phyloP scores from a whole-genome alignment of 306 rosid species.

The Prunus padus region DNA sequence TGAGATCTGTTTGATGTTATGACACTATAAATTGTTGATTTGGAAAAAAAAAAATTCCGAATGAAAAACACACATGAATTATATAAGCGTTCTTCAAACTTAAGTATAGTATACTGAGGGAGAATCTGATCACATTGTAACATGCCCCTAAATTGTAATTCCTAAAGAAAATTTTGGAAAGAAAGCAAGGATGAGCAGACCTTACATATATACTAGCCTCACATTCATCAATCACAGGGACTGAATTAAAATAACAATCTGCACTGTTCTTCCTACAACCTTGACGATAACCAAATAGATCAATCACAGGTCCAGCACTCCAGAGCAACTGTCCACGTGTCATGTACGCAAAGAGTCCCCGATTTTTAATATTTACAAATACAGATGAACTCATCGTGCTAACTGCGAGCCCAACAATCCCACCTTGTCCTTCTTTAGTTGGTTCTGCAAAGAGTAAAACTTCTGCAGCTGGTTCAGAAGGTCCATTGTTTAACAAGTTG shows the following conservation, averaged over 20 bases:
- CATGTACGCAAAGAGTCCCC: slow-evolving; percentile 64
- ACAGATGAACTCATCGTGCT: slow-evolving; percentile 53
- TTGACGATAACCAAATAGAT: slow-evolving; percentile 58
- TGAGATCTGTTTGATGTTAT: slow-evolving; percentile 47
- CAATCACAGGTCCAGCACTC: slow-evolving; percentile 74
- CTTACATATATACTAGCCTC: slow-evolving; percentile 81
- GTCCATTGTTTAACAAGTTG: slow-evolving; percentile 36
- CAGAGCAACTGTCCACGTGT: slow-evolving; percentile 48
- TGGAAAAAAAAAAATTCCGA: not conserved
- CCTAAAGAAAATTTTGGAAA: not conserved
- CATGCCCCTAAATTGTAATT: not conserved
- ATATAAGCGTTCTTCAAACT: not conserved
- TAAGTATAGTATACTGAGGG: not conserved
- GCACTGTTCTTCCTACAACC: slow-evolving; percentile 62
- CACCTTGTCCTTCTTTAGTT: slow-evolving; percentile 39
- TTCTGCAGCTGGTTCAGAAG: slow-evolving; percentile 38
- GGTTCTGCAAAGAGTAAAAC: slow-evolving; percentile 49
- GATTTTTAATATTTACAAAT: slow-evolving; percentile 48
- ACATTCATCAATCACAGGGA: slow-evolving; percentile 72
- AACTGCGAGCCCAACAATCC: slow-evolving; percentile 66
- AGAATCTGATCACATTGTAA: not conserved
- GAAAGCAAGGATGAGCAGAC: slow-evolving; percentile 22
- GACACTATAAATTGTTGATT: not conserved
- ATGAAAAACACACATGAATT: too few species aligned
- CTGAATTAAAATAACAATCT: slow-evolving; percentile 59